phyloP scores from a whole-genome alignment of 331 rosid species.

The Dryas integrifolia region DNA sequence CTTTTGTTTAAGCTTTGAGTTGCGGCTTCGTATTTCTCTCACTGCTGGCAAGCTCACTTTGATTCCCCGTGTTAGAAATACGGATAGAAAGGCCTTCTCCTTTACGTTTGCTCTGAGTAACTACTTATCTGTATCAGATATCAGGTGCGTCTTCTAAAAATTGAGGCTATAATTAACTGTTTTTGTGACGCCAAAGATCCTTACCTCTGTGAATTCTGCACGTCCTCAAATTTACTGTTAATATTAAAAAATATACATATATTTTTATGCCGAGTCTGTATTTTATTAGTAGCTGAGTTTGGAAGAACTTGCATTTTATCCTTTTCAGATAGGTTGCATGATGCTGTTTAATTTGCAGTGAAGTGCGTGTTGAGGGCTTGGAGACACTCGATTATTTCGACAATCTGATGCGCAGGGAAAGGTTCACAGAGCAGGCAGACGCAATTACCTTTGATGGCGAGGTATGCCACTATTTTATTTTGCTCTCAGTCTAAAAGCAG shows the following conservation, averaged over 20 bases:
- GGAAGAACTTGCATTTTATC: conserved; percentile 22
- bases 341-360: conserved; percentile 50
- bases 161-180: background rate
- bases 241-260: background rate
- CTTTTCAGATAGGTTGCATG: conserved; percentile 25
- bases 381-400: conserved; percentile 80
- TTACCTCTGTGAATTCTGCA: background rate
- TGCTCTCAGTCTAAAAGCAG: background rate
- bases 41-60: conserved; percentile 61
- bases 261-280: background rate
- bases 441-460: conserved; percentile 73
- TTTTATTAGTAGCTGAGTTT: conserved; percentile 1
- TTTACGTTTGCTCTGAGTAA: conserved; percentile 60
- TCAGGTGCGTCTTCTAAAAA: conserved; percentile 46
- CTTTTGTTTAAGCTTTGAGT: conserved; percentile 54
- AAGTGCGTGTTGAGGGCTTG: conserved; percentile 78
- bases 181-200: background rate
- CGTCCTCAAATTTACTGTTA: background rate
- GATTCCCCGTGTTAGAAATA: conserved; percentile 60
- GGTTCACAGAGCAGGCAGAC: conserved; percentile 84
- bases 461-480: conserved; percentile 34
- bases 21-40: conserved; percentile 59
- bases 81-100: conserved; percentile 51
- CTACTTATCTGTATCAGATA: conserved; percentile 65
- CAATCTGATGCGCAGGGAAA: conserved; percentile 45